These are phyloP conservation scores for Colletotrichum sp. DNA, from an alignment of 2,329 filamentous ascomycete genomes.

Conservation along the genomic window DNA sequence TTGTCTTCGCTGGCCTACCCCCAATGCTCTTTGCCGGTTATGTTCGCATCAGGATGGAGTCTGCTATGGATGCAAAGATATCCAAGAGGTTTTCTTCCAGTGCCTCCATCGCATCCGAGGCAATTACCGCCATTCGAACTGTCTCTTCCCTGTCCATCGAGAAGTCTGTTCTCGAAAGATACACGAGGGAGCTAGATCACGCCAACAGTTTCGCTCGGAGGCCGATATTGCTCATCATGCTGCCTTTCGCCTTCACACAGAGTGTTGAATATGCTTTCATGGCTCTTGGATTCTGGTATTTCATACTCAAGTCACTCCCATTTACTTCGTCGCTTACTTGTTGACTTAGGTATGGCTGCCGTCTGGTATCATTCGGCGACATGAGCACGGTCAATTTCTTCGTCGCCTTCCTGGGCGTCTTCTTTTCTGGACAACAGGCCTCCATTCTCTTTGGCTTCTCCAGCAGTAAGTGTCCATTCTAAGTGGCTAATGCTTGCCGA, in stretches of 20 bases:
- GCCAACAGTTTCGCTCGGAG: constrained; percentile 31
- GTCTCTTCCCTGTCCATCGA: constrained; percentile 48
- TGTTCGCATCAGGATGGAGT: constrained; percentile 43
- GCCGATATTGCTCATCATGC: constrained; percentile 36
- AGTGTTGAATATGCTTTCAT: constrained; percentile 42
- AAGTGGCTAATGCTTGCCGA: not conserved
- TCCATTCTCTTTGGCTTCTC: constrained; percentile 50
- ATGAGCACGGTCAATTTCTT: constrained; percentile 48
- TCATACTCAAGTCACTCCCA: not conserved
- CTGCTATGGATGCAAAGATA: constrained; percentile 41
- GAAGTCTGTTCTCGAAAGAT: constrained; percentile 34
- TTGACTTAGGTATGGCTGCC: constrained; percentile 36
- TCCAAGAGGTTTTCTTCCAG: constrained; percentile 39
- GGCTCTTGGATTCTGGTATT: constrained; percentile 44
- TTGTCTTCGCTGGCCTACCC: constrained; percentile 46
- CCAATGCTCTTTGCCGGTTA: constrained; percentile 39
- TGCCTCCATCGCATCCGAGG: constrained; percentile 47
- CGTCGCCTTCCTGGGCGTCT: constrained; percentile 55
- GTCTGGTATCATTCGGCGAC: constrained; percentile 39
- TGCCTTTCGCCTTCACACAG: constrained; percentile 42
- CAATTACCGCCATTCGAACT: constrained; percentile 43
- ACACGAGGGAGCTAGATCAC: constrained; percentile 33
- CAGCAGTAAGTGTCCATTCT: constrained; percentile 36
- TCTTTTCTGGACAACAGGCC: constrained; percentile 49
- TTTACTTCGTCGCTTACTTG: not conserved